Evolutionary conservation across 768 basidiomycete genomes (phyloP), one percentile per base, ranked within the genome.

Genomic region (Suillus cothurnatus): DNA sequence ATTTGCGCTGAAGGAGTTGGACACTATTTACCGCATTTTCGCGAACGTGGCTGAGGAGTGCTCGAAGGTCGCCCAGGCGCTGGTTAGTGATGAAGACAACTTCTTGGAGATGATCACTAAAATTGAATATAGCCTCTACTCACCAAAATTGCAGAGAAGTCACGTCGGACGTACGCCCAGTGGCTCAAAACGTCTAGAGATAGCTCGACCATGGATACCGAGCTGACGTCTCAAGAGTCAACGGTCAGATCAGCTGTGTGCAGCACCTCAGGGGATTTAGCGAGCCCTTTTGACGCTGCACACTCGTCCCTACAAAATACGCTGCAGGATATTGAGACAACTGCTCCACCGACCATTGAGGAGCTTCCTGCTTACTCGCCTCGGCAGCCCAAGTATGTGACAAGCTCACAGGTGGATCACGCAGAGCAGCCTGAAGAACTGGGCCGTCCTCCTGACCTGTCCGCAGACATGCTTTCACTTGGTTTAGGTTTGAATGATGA

Each of bases 1-100:
- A 15, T 82, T 82, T 72, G 90, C 89, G 2, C 77, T 90, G 38
- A 81, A 83, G 68, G 85, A 89, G 67, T 77, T 92, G 28, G 88
- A 88, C 58, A 80, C 81, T 28, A 85, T 85, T 4, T 84, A 84
- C 64, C 79, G 80, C 38, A 75, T 92, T 39, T 90, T 90, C 75
- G 74, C 76, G 61, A 81, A 83, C 55, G 88, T 86, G 12, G 83
- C 84, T 21, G 81, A 81, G 62, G 81, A 87, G n/a, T 79, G 89
- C 56, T 84, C 87, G 6, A 85, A 86, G 67, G 86, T 86, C 56
- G 81, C 81, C 17, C 86, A 87, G 70, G 84, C 86, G 38, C 77
- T 88, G 56, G 89, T 87, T 69, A 63, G 84, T 79, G 8, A 34
- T 64, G 26, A 56, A 26, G 39, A 39, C 8, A 23, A 59, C 41